Evolutionary conservation across 768 basidiomycete species (phyloP).

Genomic region (Candolleomyces aberdarensis): DNA sequence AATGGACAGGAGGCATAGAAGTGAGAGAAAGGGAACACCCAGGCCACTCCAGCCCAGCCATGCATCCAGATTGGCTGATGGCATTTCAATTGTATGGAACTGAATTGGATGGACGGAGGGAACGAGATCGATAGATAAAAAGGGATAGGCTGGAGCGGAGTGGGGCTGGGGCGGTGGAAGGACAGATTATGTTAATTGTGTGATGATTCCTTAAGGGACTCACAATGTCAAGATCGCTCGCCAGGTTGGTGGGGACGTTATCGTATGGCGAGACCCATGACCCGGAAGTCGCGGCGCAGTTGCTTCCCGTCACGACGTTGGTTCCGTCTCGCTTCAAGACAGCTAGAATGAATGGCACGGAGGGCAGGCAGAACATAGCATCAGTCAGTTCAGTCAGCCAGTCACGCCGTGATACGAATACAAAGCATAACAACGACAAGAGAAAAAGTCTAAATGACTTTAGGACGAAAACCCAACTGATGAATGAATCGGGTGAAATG

Average conservation of each 20-base stretch:
- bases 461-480: too few species aligned
- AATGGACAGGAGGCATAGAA: too few species aligned
- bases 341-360: constrained; percentile 18
- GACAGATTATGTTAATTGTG: too few species aligned
- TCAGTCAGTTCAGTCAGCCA: too few species aligned
- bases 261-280: constrained; percentile 54
- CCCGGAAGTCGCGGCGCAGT: constrained; percentile 45
- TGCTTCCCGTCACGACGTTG: constrained; percentile 36
- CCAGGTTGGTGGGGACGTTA: constrained; percentile 36
- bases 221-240: constrained; percentile 52
- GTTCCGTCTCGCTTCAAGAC: constrained; percentile 45
- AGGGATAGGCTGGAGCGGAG: not conserved
- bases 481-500: too few species aligned
- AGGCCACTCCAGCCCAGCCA: too few species aligned
- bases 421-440: too few species aligned
- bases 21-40: not conserved
- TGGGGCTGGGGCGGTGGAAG: too few species aligned
- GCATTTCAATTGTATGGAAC: not conserved
- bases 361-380: not conserved
- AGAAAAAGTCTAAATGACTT: too few species aligned
- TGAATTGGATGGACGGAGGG: not conserved
- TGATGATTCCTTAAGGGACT: constrained; percentile 14
- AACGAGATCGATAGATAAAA: not conserved
- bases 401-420: too few species aligned
- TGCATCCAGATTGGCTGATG: too few species aligned